phyloP scores from a whole-genome alignment of 345 rosid species.

The Brassica napus region DNA sequence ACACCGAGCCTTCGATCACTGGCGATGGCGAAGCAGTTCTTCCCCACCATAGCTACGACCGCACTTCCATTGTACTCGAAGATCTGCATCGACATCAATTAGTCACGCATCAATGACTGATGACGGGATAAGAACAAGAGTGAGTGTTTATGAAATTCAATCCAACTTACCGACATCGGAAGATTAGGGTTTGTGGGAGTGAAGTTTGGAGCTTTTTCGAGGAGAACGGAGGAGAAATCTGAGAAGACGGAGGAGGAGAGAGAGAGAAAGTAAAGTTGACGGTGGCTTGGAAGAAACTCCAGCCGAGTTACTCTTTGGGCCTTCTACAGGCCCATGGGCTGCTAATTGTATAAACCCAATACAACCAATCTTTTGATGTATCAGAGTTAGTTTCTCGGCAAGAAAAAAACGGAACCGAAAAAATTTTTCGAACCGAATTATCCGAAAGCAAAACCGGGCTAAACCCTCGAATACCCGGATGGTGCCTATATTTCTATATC shows the following conservation, averaged over 20 bases:
- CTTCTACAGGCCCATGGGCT: conserved; percentile 19
- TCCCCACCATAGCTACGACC: conserved; percentile 97
- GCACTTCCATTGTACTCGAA: conserved; percentile 99
- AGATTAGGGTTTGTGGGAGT: conserved; percentile 26
- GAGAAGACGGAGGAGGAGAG: conserved; percentile 12
- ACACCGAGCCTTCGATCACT: conserved; percentile 93
- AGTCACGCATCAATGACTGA: conserved; percentile 7
- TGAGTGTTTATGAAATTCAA: not conserved
- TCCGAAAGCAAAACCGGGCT: no score
- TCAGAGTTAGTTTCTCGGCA: no score
- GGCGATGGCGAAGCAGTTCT: conserved; percentile 98
- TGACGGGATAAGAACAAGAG: not conserved
- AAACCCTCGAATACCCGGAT: no score
- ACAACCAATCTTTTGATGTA: not conserved
- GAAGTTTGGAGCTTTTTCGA: conserved; percentile 4
- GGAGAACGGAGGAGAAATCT: conserved; percentile 31
- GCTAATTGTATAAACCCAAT: not conserved
- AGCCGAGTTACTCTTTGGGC: conserved; percentile 30
- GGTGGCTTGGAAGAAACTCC: conserved; percentile 51
- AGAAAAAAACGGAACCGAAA: no score
- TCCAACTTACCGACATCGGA: conserved; percentile 58
- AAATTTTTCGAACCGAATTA: no score
- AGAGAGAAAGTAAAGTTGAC: conserved; percentile 18
- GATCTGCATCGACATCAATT: conserved; percentile 53
- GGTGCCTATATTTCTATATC: no score